Evolutionary conservation across 2,329 filamentous ascomycete genomes (phyloP), one percentile per base, ranked within the genome.

Genomic region (Epichloe glyceriae): DNA sequence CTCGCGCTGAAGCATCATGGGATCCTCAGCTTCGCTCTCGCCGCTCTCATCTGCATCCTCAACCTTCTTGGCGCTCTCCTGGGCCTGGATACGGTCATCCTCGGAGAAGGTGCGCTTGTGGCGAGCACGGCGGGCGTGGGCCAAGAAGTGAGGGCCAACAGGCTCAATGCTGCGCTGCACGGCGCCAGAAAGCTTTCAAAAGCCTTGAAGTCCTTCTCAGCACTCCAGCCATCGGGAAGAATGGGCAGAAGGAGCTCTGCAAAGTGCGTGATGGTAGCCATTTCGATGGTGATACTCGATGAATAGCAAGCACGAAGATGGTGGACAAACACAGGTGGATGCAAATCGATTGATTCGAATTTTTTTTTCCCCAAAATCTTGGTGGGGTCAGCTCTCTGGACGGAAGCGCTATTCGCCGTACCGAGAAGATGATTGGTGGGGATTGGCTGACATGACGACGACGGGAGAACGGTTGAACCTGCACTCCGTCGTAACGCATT

Each of bases 51-150:
- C 88, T 50, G 88, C 86, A 57, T 93, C 86, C 70, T 97, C 91
- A 50, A 94, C 82, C 71, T 95, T 96, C 82, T 94, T 95, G 65
- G 90, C 89, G 60, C 85, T 89, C 70, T 94, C 83, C 70, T 94
- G 86, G 46, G 93, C 93, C 74, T 96, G 88, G 66, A 98, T 94
- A 58, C 90, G 86, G 69, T 98, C 93, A 71, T 98, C 93, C 73
- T 98, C 91, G 63, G 88, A 95, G 73, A 98, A 98, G 48, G 93
- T 98, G 64, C 93, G 89, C 76, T 95, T 88, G 73, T 97, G 90
- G 57, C 90, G 86, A 71, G 89, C 88, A 71, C 93, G 86, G 66
- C 93, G 90, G 62, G 93, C 93, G 70, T 97, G 90, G 60, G 93
- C 93, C 58, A 98, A 83, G 77, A 96, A 98, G 75, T 96, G 88